phyloP scores from a whole-genome alignment of 2,329 filamentous ascomycete species.

The Talaromyces sp. region DNA sequence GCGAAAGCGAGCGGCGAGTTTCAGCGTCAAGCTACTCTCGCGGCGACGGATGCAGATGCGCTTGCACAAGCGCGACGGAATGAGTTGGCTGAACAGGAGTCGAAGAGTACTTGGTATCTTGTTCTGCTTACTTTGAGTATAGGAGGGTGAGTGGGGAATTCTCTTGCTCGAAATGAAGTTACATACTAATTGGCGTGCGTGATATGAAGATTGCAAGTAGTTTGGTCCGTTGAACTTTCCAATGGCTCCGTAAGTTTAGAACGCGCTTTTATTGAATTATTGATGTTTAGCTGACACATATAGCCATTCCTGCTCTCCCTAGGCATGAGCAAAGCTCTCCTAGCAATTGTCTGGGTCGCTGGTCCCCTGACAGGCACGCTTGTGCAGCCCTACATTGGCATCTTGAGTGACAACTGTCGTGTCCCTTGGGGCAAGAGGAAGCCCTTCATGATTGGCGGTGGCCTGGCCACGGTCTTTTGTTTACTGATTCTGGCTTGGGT shows the following conservation, averaged over 20 bases:
- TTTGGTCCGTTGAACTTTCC: slow-evolving; percentile 92
- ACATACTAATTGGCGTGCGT: background rate
- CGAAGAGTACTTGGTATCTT: slow-evolving; percentile 82
- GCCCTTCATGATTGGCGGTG: slow-evolving; percentile 74
- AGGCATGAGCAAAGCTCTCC: slow-evolving; percentile 75
- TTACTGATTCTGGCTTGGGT: slow-evolving; percentile 72
- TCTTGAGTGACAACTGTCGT: slow-evolving; percentile 75
- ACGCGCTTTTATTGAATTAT: background rate
- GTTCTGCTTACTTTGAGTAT: slow-evolving; percentile 82
- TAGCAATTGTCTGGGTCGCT: slow-evolving; percentile 82
- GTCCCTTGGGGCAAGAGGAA: slow-evolving; percentile 73
- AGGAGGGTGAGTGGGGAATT: slow-evolving; percentile 52
- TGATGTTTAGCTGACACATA: background rate
- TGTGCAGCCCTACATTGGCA: slow-evolving; percentile 79
- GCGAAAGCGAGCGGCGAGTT: slow-evolving; percentile 19
- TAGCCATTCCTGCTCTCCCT: slow-evolving; percentile 72
- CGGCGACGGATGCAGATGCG: slow-evolving; percentile 8
- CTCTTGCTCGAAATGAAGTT: background rate
- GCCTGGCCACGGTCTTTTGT: slow-evolving; percentile 63
- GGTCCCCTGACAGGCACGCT: slow-evolving; percentile 74
- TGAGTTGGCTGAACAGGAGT: slow-evolving; percentile 46
- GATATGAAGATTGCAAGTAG: slow-evolving; percentile 69
- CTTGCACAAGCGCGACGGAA: slow-evolving; percentile 22
- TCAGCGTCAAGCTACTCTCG: slow-evolving; percentile 6
- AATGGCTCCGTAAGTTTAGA: slow-evolving; percentile 67